phyloP scores from a whole-genome alignment of 1,284 basidiomycete species.

The Ustilago shanxiensis region DNA sequence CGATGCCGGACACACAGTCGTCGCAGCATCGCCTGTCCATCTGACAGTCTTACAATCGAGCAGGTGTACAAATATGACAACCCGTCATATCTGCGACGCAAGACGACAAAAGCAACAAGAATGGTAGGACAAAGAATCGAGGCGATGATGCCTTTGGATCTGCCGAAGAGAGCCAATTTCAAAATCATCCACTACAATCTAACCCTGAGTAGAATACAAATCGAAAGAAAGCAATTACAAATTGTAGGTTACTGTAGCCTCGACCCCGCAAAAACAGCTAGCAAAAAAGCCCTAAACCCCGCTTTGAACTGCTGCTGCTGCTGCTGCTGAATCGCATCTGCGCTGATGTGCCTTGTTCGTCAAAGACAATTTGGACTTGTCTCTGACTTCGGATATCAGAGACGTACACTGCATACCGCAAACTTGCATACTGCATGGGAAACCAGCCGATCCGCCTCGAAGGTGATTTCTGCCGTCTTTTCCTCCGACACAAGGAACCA shows the following conservation, averaged over 20 bases:
- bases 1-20: too few relatives aligned
- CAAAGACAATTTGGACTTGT: background rate
- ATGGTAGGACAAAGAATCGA: conserved; percentile 2
- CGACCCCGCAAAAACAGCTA: conserved; percentile 8
- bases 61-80: background rate
- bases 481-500: background rate
- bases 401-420: conserved; percentile 5
- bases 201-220: background rate
- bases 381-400: conserved; percentile 15
- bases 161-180: conserved; percentile 6
- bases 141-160: background rate
- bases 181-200: background rate
- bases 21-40: too few relatives aligned
- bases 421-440: conserved; percentile 14
- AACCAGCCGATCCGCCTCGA: background rate
- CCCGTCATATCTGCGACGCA: background rate
- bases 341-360: background rate
- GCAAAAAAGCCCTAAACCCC: too few relatives aligned
- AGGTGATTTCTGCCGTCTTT: conserved; percentile 5
- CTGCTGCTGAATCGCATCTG: background rate
- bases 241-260: too few relatives aligned
- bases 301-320: background rate
- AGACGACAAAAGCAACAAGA: background rate
- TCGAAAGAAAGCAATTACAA: too few relatives aligned
- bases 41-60: too few relatives aligned